These are phyloP conservation scores for Yamadazyma aaseri DNA, from an alignment of 1,139 yeast species.

Conservation along the genomic window DNA sequence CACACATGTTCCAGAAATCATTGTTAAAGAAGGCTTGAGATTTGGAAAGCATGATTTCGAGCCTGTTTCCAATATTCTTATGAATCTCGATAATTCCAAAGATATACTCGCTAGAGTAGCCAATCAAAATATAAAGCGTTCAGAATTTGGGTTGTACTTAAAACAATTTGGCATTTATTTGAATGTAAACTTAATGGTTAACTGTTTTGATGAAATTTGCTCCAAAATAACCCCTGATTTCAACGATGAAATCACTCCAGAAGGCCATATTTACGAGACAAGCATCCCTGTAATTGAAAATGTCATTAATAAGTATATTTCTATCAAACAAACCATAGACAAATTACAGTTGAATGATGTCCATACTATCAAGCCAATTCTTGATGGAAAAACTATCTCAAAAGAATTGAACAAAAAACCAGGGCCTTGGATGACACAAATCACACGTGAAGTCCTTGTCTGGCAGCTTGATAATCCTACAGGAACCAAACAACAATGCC, in stretches of 20 bases:
- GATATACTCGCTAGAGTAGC: conserved; percentile 13
- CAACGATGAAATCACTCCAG: too few species aligned
- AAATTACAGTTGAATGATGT: conserved; percentile 37
- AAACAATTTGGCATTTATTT: conserved; percentile 54
- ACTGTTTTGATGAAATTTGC: conserved; percentile 29
- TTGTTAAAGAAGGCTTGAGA: conserved; percentile 70
- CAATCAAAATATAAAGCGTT: conserved; percentile 37
- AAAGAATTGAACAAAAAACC: conserved; percentile 56
- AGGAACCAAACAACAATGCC: conserved; percentile 51
- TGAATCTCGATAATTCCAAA: conserved; percentile 16
- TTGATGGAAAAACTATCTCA: conserved; percentile 70
- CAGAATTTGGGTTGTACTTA: conserved; percentile 60
- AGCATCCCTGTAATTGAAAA: background rate
- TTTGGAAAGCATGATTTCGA: conserved; percentile 59
- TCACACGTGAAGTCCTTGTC: conserved; percentile 53
- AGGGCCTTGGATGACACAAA: conserved; percentile 78
- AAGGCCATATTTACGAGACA: background rate
- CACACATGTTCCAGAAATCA: conserved; percentile 30
- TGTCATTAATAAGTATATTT: conserved; percentile 29
- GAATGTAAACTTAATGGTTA: conserved; percentile 38
- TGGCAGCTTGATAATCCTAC: conserved; percentile 79
- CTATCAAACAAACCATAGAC: conserved; percentile 26
- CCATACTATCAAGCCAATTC: conserved; percentile 48
- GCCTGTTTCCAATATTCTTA: conserved; percentile 41
- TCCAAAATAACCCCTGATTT: background rate